A percentile compares a stretch with the other conserved stretches of the same genome.
phyloP scores from a whole-genome alignment of 352 stramenopile genomes.

The Pythium dissotocum region DNA sequence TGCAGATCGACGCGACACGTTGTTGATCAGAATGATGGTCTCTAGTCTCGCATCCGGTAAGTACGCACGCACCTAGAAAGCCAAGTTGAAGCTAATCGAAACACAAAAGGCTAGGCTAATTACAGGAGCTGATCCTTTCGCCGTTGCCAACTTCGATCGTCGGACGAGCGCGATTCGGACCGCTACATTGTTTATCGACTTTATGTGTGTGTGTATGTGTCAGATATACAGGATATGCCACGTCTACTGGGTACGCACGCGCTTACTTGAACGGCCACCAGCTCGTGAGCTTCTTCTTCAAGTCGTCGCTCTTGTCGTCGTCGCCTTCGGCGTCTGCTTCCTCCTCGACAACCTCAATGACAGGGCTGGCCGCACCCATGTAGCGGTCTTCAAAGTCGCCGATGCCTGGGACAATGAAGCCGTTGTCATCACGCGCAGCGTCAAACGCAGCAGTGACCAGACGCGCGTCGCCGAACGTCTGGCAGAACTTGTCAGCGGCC shows the following conservation, averaged over 20 bases:
- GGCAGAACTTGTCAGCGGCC: constrained; percentile 78
- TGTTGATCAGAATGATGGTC: constrained; percentile 13
- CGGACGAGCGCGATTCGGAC: background rate
- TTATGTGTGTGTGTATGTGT: background rate
- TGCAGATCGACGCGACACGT: constrained; percentile 1
- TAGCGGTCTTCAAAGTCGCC: constrained; percentile 81
- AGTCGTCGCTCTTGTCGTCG: constrained; percentile 17
- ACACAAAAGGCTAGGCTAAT: background rate
- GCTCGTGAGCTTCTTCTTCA: constrained; percentile 46
- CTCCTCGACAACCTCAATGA: constrained; percentile 37
- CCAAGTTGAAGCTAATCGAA: background rate
- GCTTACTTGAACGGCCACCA: constrained; percentile 37
- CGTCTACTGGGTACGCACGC: background rate
- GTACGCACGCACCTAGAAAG: constrained; percentile 17
- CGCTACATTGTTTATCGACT: background rate
- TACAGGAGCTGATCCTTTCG: background rate
- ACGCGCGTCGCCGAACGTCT: constrained; percentile 72
- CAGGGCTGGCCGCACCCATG: constrained; percentile 34
- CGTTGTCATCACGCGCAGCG: constrained; percentile 48
- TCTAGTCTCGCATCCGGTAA: background rate
- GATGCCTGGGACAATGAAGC: constrained; percentile 71
- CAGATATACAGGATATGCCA: background rate
- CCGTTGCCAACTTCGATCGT: background rate
- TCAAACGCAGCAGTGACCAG: constrained; percentile 84
- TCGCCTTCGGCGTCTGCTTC: constrained; percentile 38